Evolutionary conservation across 805 yeast species (phyloP).

Genomic region (Metschnikowia hibisci): DNA sequence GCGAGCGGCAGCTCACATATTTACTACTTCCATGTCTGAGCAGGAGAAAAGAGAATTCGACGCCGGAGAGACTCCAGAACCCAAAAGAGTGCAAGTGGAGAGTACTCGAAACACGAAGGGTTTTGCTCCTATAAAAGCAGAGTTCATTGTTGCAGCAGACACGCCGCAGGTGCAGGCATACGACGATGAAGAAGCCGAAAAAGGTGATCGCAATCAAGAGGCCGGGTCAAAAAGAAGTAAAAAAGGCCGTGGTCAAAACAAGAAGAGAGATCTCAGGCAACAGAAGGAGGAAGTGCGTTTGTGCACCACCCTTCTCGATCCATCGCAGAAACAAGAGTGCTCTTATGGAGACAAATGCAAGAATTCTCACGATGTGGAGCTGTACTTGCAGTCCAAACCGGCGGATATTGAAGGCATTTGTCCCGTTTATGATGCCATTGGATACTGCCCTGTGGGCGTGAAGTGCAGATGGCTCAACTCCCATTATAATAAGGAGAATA

Average conservation of each 20-base stretch:
- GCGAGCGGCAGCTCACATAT: neutral
- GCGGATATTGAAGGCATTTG: constrained; percentile 73
- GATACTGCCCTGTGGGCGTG: constrained; percentile 88
- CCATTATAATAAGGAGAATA: constrained; percentile 53
- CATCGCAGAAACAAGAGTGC: constrained; percentile 46
- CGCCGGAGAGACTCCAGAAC: constrained; percentile 13
- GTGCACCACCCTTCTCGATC: constrained; percentile 63
- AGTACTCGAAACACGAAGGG: constrained; percentile 41
- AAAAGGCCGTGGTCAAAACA: constrained; percentile 76
- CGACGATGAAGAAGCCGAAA: constrained; percentile 45
- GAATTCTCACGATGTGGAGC: constrained; percentile 68
- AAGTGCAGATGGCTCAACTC: constrained; percentile 88
- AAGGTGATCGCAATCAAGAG: constrained; percentile 34
- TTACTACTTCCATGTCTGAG: constrained; percentile 9
- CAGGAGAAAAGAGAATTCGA: constrained; percentile 20
- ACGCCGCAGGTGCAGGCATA: constrained; percentile 41
- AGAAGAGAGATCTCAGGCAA: constrained; percentile 72
- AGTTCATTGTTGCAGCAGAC: constrained; percentile 46
- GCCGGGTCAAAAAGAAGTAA: constrained; percentile 33
- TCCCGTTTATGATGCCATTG: constrained; percentile 78
- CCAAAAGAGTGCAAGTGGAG: constrained; percentile 19
- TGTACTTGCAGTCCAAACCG: constrained; percentile 62
- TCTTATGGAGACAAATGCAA: constrained; percentile 70
- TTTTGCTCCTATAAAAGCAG: constrained; percentile 72
- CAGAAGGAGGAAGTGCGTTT: constrained; percentile 57